Percentiles rank a stretch among this genome's conserved stretches.
phyloP scores from a whole-genome alignment of 805 yeast species.

The Kuraishia ogatae region DNA sequence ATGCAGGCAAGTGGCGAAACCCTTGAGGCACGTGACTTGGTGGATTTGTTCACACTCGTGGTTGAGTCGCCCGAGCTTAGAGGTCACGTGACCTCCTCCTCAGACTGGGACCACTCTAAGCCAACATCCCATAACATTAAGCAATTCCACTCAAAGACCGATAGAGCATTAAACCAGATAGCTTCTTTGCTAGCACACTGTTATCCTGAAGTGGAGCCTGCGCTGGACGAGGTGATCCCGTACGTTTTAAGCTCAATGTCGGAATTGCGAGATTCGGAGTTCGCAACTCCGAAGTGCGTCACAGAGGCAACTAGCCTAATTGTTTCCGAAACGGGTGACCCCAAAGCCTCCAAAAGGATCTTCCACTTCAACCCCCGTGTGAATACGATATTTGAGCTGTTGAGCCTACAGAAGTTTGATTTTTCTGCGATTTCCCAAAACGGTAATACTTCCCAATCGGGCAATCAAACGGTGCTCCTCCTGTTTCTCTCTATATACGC shows the following conservation, averaged over 20 bases:
- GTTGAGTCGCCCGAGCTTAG: slow-evolving; percentile 20
- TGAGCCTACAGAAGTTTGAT: background rate
- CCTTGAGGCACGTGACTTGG: slow-evolving; percentile 13
- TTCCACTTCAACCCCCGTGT: background rate
- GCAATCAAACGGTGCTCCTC: background rate
- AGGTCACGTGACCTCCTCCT: background rate
- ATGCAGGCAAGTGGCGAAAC: slow-evolving; percentile 20
- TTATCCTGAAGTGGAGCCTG: background rate
- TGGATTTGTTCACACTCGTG: slow-evolving; percentile 11
- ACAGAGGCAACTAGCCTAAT: background rate
- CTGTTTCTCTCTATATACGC: background rate
- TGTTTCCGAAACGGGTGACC: background rate
- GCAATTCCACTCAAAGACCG: background rate
- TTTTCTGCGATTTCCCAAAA: background rate
- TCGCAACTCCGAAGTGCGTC: background rate
- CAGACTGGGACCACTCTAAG: background rate
- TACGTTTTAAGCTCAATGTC: background rate
- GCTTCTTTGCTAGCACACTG: background rate
- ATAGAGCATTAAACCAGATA: background rate
- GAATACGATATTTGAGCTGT: background rate
- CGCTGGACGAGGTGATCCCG: background rate
- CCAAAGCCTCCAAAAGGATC: background rate
- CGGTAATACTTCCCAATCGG: background rate
- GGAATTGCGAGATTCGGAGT: background rate
- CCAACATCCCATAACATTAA: background rate